These are phyloP conservation scores for Rubia tinctorum DNA, from an alignment of 305 asterid species.

Conservation along the genomic window DNA sequence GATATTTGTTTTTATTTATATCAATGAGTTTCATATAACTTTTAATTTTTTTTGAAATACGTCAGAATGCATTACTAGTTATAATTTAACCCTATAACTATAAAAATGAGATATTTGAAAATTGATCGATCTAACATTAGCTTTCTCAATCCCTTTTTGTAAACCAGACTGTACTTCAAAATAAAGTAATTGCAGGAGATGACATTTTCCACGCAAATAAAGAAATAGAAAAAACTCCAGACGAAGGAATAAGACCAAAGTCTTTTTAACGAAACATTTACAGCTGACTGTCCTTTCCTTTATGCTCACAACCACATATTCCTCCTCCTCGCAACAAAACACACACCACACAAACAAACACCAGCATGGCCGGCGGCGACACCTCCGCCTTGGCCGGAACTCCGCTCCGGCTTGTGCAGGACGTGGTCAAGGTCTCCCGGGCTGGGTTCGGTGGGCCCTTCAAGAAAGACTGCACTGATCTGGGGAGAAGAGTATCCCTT, in stretches of 20 bases:
- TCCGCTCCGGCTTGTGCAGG: slow-evolving; percentile 54
- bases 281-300: not conserved
- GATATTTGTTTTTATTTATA: no score
- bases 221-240: not conserved
- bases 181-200: not conserved
- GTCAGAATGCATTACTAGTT: no score
- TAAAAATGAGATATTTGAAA: no score
- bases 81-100: no score
- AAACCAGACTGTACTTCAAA: not conserved
- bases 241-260: slow-evolving; percentile 3
- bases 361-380: slow-evolving; percentile 59
- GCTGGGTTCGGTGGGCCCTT: slow-evolving; percentile 68
- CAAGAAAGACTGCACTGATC: slow-evolving; percentile 80
- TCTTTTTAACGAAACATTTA: slow-evolving; percentile 16
- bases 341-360: not conserved
- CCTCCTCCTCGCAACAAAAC: slow-evolving; percentile 1
- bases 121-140: no score
- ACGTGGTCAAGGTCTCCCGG: slow-evolving; percentile 56
- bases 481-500: slow-evolving; percentile 70
- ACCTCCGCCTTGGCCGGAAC: slow-evolving; percentile 37
- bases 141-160: no score
- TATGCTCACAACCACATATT: slow-evolving; percentile 11
- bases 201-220: not conserved
- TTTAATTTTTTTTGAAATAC: no score
- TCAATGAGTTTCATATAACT: no score